Base-by-base conservation (phyloP, 2,329 filamentous ascomycete genomes). In the Trichoderma harzianum region DNA sequence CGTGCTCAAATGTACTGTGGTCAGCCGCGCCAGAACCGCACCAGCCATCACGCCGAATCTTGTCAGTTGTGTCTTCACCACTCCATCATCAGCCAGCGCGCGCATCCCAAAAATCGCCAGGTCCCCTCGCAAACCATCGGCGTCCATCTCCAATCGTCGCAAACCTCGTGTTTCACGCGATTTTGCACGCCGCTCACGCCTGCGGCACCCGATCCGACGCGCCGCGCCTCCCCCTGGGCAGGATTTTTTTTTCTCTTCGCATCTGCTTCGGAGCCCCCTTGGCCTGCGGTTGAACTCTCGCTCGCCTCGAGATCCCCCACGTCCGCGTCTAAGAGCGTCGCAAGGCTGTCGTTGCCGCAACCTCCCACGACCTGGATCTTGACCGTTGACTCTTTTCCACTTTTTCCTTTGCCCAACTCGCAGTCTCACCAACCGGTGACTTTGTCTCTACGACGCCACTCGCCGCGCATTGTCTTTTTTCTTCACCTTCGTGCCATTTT, bases 91-190 rank as follows among this genome's bases (percentile, higher is more conserved):
- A 83, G 83, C 82, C 82, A 86, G 83, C 80, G 85, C 86, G 86
- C 87, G 86, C 86, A 89, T 88, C 78, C 82, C 85, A 87, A 87
- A 87, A 86, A 87, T 87, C 86, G 84, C 86, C 85, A 85, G 83
- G 86, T 85, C 85, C 82, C 84, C 84, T 85, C 84, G 84, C 84
- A 85, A 86, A 85, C 82, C 86, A 89, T 89, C 86, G 82, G 85
- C 82, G 83, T 80, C 84, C 86, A 88, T 88, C 86, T 82, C 80
- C 81, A 85, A 83, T 84, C 81, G 80, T 82, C 82, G 82, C 83
- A 82, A 84, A 83, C 82, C 83, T 83, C 82, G 82, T 82, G 83
- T 85, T 83, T 82, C 83, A 86, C 86, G 85, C 87, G 83, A 84
- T 84, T 72, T 86, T 84, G 81, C 80, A 84, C 82, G 82, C 84